phyloP scores from a whole-genome alignment of 2,329 filamentous ascomycete genomes.

The Aspergillus udagawae region DNA sequence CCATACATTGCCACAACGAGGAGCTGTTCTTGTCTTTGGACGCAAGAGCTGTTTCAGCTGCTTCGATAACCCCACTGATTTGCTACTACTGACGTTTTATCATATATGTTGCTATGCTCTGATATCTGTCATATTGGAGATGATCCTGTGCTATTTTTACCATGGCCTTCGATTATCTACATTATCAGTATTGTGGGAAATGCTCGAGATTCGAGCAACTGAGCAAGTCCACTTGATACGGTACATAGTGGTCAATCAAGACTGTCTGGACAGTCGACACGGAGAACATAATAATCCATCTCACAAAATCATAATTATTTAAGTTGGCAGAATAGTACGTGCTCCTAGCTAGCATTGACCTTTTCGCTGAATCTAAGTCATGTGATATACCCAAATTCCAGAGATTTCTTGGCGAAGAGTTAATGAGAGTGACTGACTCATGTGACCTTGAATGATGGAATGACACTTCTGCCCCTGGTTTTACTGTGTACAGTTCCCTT shows the following conservation, averaged over 20 bases:
- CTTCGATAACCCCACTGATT: neutral
- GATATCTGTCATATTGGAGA: neutral
- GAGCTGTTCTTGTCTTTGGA: neutral
- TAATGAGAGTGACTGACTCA: neutral
- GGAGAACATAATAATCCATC: no score
- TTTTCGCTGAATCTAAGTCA: neutral
- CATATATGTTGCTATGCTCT: neutral
- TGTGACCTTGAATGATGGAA: neutral
- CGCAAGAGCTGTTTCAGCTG: neutral
- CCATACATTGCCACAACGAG: neutral
- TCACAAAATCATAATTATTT: no score
- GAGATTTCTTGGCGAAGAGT: neutral
- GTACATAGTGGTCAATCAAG: no score
- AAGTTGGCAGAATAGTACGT: no score
- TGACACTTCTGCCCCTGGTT: neutral
- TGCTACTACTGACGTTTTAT: neutral
- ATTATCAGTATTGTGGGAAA: no score
- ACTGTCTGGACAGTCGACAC: no score
- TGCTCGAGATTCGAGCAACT: no score
- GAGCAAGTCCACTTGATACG: no score
- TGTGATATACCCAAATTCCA: neutral
- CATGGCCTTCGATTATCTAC: neutral
- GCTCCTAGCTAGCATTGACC: no score
- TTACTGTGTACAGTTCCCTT: neutral
- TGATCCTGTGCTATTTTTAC: neutral